Percentiles rank a stretch among this genome's conserved stretches.
These are phyloP conservation scores for Plasmodium gonderi DNA, from an alignment of 169 alveolate genomes.

Conservation along the genomic window DNA sequence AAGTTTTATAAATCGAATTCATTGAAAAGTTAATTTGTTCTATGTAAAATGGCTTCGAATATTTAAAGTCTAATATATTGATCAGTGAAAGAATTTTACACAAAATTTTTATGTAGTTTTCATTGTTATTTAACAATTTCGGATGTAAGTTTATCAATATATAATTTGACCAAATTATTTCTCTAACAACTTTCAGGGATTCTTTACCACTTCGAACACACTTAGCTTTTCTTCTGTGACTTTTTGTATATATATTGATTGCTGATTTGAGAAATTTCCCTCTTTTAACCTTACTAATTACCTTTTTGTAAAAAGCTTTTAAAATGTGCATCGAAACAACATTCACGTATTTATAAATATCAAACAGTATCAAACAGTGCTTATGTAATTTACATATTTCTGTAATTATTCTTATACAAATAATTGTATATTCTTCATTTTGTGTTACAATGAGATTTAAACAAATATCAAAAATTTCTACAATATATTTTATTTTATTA, in stretches of 20 bases:
- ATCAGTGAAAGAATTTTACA: constrained; percentile 53
- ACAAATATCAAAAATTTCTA: constrained; percentile 64
- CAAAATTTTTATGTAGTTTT: constrained; percentile 32
- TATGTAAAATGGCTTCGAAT: constrained; percentile 1
- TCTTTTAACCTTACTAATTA: constrained; percentile 42
- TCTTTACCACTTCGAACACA: constrained; percentile 8
- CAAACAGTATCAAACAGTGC: constrained; percentile 26
- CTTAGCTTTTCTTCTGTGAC: not conserved
- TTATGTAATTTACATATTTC: constrained; percentile 49
- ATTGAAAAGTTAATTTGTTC: constrained; percentile 21
- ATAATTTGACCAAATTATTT: constrained; percentile 42
- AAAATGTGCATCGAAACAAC: constrained; percentile 21
- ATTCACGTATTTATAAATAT: constrained; percentile 50
- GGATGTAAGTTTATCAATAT: constrained; percentile 42
- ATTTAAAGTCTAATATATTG: constrained; percentile 35
- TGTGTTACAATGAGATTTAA: constrained; percentile 28
- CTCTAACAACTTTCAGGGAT: constrained; percentile 46
- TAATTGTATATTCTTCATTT: constrained; percentile 29
- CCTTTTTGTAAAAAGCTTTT: constrained; percentile 16
- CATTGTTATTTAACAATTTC: constrained; percentile 13
- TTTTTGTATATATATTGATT: constrained; percentile 49
- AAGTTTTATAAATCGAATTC: not conserved
- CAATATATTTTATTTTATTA: constrained; percentile 21
- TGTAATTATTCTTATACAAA: constrained; percentile 53
- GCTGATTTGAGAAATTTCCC: constrained; percentile 45